These are phyloP conservation scores for Tulasnella sp. DNA, from an alignment of 768 basidiomycete genomes.

Conservation along the genomic window DNA sequence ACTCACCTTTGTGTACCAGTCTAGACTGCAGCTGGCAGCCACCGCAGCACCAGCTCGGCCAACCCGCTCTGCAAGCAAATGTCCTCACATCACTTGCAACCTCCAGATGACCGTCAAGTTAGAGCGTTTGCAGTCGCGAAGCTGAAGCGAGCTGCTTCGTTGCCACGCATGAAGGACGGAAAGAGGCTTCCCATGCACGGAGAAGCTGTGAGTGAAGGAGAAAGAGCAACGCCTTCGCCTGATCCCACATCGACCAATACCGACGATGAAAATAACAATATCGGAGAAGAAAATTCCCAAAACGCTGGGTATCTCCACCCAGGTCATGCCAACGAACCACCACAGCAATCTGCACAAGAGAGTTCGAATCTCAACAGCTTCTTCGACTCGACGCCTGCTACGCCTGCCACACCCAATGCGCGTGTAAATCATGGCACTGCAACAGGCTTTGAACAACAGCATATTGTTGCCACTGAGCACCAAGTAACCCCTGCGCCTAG, in stretches of 20 bases:
- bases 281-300: slow-evolving; percentile 32
- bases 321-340: not conserved
- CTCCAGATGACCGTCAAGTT: slow-evolving; percentile 55
- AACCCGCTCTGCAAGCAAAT: not conserved
- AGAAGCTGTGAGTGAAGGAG: slow-evolving; percentile 64
- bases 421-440: not conserved
- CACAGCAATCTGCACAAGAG: not conserved
- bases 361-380: slow-evolving; percentile 11
- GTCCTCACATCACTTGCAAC: slow-evolving; percentile 4
- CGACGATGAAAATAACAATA: slow-evolving; percentile 39
- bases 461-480: not conserved
- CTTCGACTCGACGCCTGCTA: slow-evolving; percentile 17
- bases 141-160: slow-evolving; percentile 85
- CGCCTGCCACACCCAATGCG: not conserved
- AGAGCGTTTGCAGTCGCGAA: slow-evolving; percentile 84
- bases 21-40: not conserved
- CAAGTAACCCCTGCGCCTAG: not conserved
- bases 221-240: slow-evolving; percentile 42
- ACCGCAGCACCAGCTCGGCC: not conserved
- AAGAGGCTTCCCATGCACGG: slow-evolving; percentile 56
- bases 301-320: not conserved
- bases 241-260: not conserved
- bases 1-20: not conserved
- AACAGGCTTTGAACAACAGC: not conserved
- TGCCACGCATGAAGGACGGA: slow-evolving; percentile 89